phyloP scores from a whole-genome alignment of 805 yeast species.

The Candida jianshihensis region DNA sequence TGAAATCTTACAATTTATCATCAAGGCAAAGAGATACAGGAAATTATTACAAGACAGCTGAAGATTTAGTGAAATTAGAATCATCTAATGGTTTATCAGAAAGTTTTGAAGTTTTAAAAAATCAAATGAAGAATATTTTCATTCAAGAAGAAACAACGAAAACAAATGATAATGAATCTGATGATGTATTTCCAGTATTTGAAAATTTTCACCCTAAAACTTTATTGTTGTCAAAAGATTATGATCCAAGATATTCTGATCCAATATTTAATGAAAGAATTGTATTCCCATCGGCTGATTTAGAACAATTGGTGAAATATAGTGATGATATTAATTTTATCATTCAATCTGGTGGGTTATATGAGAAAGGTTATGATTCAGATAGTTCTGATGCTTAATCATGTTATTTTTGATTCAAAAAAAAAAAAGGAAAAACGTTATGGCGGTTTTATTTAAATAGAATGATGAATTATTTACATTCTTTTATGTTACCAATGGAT shows the following conservation, averaged over 20 bases:
- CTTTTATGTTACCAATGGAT: no score
- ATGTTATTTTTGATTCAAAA: no score
- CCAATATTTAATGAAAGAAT: slow-evolving; percentile 2
- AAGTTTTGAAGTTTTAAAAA: neutral
- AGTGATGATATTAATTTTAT: slow-evolving; percentile 3
- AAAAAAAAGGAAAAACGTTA: no score
- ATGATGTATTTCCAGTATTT: neutral
- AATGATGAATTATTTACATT: no score
- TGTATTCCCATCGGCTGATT: slow-evolving; percentile 2
- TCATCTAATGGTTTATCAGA: no score
- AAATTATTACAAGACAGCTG: slow-evolving; percentile 1
- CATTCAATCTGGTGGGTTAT: no score
- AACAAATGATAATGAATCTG: no score
- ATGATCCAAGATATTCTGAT: slow-evolving; percentile 5
- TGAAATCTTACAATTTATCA: neutral
- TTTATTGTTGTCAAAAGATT: slow-evolving; percentile 1
- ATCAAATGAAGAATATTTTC: neutral
- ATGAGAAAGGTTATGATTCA: no score
- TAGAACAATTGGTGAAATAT: slow-evolving; percentile 1
- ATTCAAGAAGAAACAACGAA: neutral
- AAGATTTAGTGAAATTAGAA: neutral
- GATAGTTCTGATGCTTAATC: no score
- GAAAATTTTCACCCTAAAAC: neutral
- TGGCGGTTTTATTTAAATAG: no score
- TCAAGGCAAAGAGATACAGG: neutral